Percentiles rank a stretch among this genome's conserved stretches.
Evolutionary conservation across 352 stramenopile genomes (phyloP).

Genomic region (Pythium utonaiense): DNA sequence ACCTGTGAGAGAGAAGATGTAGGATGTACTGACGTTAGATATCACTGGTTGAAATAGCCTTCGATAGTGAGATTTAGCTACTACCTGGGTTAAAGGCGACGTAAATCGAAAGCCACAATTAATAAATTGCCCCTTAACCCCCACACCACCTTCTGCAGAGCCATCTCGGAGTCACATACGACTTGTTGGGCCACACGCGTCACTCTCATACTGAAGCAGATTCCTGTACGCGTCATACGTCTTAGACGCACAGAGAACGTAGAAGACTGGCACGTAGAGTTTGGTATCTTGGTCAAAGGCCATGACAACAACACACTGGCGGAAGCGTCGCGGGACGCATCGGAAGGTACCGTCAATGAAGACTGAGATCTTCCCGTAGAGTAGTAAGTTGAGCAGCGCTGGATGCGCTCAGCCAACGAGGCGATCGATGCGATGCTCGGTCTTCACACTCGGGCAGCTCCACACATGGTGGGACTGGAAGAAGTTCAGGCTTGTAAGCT

Average conservation of each 20-base stretch:
- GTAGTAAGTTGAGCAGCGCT: conserved; percentile 17
- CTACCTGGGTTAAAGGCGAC: neutral
- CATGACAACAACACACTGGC: conserved; percentile 24
- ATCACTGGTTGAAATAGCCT: neutral
- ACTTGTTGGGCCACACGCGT: too few species aligned
- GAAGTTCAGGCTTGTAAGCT: too few species aligned
- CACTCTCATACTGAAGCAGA: too few species aligned
- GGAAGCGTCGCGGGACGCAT: conserved; percentile 12
- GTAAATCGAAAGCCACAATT: neutral
- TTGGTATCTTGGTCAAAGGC: conserved; percentile 24
- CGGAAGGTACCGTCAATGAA: conserved; percentile 29
- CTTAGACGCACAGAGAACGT: too few species aligned
- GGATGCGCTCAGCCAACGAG: conserved; percentile 24
- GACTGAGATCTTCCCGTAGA: conserved; percentile 15
- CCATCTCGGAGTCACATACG: too few species aligned
- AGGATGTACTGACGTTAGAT: neutral
- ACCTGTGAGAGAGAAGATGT: neutral
- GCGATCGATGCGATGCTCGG: too few species aligned
- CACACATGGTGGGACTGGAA: too few species aligned
- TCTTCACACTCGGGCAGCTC: too few species aligned
- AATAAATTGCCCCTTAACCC: neutral
- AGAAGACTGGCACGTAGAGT: too few species aligned
- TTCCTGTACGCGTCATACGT: too few species aligned
- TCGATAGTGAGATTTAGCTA: neutral
- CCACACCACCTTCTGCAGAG: too few species aligned